Conservation (phyloP, 306 rosid genomes). For the Dalbergia cochinchinensis region DNA sequence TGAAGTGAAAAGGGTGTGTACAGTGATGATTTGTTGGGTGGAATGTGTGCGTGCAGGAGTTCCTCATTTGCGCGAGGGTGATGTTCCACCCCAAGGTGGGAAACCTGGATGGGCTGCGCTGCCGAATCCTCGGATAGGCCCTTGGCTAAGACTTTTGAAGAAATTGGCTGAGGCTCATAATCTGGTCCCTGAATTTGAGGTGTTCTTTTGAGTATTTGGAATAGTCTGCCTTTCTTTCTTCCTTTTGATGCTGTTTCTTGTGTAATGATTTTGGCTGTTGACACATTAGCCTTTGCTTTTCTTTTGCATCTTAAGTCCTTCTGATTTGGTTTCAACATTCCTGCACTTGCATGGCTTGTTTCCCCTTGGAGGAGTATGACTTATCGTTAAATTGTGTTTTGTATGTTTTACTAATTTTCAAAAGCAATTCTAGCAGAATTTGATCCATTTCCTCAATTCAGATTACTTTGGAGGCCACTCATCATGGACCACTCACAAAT, state of each 20-base stretch:
- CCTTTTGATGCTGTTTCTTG: constrained; percentile 27
- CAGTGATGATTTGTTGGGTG: constrained; percentile 16
- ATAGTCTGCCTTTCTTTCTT: background rate
- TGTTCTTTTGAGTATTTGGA: constrained; percentile 34
- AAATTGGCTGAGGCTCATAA: constrained; percentile 72
- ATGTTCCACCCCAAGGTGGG: constrained; percentile 93
- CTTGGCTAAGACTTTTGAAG: constrained; percentile 86
- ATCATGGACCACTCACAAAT: constrained; percentile 89
- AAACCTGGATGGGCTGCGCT: constrained; percentile 94
- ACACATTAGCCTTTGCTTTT: constrained; percentile 9
- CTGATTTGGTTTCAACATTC: background rate
- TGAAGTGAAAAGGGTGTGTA: constrained; percentile 19
- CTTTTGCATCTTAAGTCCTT: background rate
- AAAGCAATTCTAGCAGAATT: background rate
- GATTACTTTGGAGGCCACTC: constrained; percentile 97
- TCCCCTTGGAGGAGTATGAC: background rate
- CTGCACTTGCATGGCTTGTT: constrained; percentile 14
- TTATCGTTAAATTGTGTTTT: constrained; percentile 22
- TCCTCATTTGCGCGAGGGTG: constrained; percentile 90
- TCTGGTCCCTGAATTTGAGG: constrained; percentile 95
- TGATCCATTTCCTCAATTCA: constrained; percentile 51
- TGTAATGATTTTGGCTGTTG: background rate
- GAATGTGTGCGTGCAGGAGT: constrained; percentile 60
- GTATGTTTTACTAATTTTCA: background rate
- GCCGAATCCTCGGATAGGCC: constrained; percentile 84